Conservation (phyloP, 257 asterid genomes). For the Solanum peruvianum region DNA sequence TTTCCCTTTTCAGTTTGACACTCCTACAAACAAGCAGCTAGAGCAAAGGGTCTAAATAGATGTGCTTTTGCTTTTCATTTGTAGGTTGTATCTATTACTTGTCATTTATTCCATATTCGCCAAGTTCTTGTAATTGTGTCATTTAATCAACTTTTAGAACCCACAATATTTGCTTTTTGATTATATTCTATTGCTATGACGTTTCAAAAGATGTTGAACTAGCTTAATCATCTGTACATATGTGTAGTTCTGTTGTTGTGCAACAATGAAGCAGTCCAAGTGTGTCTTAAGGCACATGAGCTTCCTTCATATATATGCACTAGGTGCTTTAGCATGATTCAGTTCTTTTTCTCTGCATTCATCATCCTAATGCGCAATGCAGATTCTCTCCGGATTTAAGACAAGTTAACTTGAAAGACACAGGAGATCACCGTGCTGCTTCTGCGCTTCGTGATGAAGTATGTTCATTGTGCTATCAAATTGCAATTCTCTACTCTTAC, state of each 20-base stretch:
- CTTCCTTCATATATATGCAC: background rate
- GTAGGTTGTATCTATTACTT: background rate
- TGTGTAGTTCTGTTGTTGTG: background rate
- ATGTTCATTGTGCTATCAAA: constrained; percentile 2
- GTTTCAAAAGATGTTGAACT: background rate
- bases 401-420: constrained; percentile 39
- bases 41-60: background rate
- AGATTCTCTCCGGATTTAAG: constrained; percentile 75
- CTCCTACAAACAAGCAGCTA: background rate
- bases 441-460: constrained; percentile 88
- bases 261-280: background rate
- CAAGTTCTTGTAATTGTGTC: background rate
- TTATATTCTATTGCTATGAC: background rate
- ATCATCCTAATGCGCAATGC: constrained; percentile 15
- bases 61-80: background rate
- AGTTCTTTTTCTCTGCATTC: constrained; percentile 2
- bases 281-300: background rate
- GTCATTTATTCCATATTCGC: background rate
- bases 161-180: background rate
- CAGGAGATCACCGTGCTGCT: constrained; percentile 62
- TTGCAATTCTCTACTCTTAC: constrained; percentile 1
- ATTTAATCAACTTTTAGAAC: background rate
- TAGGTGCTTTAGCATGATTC: background rate
- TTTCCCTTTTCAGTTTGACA: background rate
- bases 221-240: background rate